Evolutionary conservation across 768 basidiomycete genomes (phyloP), one percentile per base, ranked within the genome.

Genomic region (Fibroporia radiculosa): DNA sequence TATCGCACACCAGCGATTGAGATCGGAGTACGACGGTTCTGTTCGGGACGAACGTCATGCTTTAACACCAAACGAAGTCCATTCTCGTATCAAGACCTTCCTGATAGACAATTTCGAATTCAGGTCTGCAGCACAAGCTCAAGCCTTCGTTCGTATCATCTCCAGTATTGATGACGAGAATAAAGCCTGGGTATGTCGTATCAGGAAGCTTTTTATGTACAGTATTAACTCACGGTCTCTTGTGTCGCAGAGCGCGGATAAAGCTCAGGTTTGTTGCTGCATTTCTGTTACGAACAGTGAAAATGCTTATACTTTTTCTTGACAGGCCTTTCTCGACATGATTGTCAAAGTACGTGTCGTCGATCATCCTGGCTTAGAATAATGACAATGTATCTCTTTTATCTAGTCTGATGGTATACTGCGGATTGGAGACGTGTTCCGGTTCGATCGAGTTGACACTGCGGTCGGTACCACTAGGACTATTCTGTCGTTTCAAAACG

Each of bases 401-500:
- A 7, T 8, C 7, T 8, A 36, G 39, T 23, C 24, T 4, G 28
- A 40, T 40, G 39, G 24, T 3, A 16, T 40, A 4, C 23, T 40
- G 3, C 39, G 39, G 4, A 40, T 40, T 16, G 39, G 39, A 4
- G 39, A 40, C 16, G 25, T 40, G 3, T n/a, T 40, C 4, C 39
- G 25, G 4, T 40, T 25, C 22, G 23, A 40, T 3, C 39, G 24
- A 12, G 25, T 40, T 16, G 39, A 27, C 3, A 40, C 25, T 26
- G 25, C 39, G 6, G 18, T 27, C 25, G 23, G 39, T 6, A 62
- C 62, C 16, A 54, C 44, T 38, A 48, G 49, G 0, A 51, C 59
- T 0, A 48, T 56, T 0, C 63, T 83, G 7, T 82, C 82, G 1
- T 84, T 83, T 46, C 78, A 82, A 48, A 61, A 71, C 22, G 79